A percentile compares a stretch with the other conserved stretches of the same genome.
These are phyloP conservation scores for Rhizopogon vesiculosus DNA, from an alignment of 768 basidiomycete genomes.

Conservation along the genomic window DNA sequence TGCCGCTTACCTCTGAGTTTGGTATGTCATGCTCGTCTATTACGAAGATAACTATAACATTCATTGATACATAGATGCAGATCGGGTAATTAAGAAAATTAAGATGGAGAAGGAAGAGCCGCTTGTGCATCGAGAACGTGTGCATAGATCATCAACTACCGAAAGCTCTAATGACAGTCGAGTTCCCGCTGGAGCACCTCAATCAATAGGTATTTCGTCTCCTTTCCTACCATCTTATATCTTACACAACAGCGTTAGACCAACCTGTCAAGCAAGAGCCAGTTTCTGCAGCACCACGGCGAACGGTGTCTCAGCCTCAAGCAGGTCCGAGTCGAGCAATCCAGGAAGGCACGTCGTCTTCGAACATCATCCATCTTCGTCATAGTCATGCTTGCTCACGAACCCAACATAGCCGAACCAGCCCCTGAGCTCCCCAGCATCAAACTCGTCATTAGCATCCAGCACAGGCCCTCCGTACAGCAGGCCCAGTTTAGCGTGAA, in stretches of 20 bases:
- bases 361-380: neutral
- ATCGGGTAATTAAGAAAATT: neutral
- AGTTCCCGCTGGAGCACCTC: neutral
- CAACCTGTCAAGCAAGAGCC: neutral
- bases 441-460: slow-evolving; percentile 21
- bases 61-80: neutral
- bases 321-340: neutral
- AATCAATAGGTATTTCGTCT: neutral
- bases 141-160: neutral
- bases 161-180: neutral
- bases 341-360: neutral
- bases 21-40: neutral
- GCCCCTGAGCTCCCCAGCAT: neutral
- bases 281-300: neutral
- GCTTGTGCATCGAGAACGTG: neutral
- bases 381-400: neutral
- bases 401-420: neutral
- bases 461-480: slow-evolving; percentile 23
- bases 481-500: slow-evolving; percentile 28
- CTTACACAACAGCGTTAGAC: neutral
- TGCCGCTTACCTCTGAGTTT: neutral
- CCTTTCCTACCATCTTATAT: neutral
- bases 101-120: neutral
- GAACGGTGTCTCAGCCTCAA: neutral
- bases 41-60: neutral